These are phyloP conservation scores for Thozetella sp. DNA, from an alignment of 495 filamentous ascomycete species.

Conservation along the genomic window DNA sequence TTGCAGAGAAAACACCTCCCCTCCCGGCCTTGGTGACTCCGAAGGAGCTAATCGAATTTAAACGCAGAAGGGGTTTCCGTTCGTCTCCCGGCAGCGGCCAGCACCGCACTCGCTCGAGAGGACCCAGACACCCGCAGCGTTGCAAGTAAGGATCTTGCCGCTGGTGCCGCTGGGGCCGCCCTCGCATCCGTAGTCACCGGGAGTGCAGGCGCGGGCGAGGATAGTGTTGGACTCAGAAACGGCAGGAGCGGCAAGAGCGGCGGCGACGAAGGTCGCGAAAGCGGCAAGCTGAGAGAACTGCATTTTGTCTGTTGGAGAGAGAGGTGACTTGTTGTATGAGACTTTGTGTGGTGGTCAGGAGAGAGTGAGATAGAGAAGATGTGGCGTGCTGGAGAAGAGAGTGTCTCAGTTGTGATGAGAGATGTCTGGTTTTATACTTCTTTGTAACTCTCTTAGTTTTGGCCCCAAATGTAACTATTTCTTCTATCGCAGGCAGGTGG, in stretches of 20 bases:
- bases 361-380: no score
- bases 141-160: neutral
- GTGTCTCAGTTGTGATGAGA: no score
- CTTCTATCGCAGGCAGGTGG: no score
- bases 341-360: no score
- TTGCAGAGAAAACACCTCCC: no score
- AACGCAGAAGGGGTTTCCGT: neutral
- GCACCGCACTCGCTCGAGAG: neutral
- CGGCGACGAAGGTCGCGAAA: neutral
- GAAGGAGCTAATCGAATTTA: neutral
- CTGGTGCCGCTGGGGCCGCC: no score
- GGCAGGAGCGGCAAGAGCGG: neutral
- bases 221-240: neutral
- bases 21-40: no score
- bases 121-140: neutral
- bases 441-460: no score
- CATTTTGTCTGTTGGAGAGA: neutral
- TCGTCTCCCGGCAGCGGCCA: neutral
- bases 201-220: neutral
- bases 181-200: neutral
- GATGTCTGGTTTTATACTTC: no score
- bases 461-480: no score
- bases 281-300: neutral
- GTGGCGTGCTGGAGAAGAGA: no score
- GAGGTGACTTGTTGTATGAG: no score